Evolutionary conservation across 352 stramenopile species (phyloP).

Genomic region (Phytophthora capsici): DNA sequence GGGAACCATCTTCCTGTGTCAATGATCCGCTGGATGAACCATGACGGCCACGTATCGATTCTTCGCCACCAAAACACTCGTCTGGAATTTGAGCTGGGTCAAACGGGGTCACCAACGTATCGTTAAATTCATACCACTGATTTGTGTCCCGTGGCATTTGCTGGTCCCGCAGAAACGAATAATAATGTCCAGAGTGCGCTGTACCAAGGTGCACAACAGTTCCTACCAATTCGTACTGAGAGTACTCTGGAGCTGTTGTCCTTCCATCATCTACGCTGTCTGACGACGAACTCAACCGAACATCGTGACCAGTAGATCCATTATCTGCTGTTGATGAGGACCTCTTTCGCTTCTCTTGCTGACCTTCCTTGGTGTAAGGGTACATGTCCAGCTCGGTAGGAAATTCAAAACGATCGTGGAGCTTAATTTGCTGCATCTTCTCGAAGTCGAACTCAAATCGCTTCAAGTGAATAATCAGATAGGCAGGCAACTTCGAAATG

Average conservation of each 20-base stretch:
- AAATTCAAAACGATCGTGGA: conserved; percentile 95
- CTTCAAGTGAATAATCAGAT: conserved; percentile 95
- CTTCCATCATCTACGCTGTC: conserved; percentile 26
- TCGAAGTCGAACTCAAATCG: conserved; percentile 96
- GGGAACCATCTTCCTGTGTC: conserved; percentile 25
- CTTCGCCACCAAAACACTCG: conserved; percentile 77
- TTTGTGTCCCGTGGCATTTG: conserved; percentile 36
- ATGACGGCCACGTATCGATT: conserved; percentile 32
- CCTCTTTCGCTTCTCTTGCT: conserved; percentile 64
- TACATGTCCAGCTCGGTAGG: conserved; percentile 90
- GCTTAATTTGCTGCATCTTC: conserved; percentile 93
- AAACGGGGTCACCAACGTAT: conserved; percentile 85
- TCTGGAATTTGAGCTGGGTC: conserved; percentile 68
- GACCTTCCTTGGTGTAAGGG: conserved; percentile 88
- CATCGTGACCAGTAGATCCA: conserved; percentile 23
- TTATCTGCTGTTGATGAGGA: conserved; percentile 31
- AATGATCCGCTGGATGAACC: conserved; percentile 21
- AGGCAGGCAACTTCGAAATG: conserved; percentile 87
- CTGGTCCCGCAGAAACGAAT: conserved; percentile 86
- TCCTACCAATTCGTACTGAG: conserved; percentile 85
- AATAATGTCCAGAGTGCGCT: conserved; percentile 91
- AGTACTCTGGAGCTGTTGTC: conserved; percentile 77
- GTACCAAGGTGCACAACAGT: conserved; percentile 91
- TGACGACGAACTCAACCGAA: conserved; percentile 35
- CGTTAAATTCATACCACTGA: conserved; percentile 90